phyloP scores from a whole-genome alignment of 208 protist species.

The Tritrichomonas foetus region DNA sequence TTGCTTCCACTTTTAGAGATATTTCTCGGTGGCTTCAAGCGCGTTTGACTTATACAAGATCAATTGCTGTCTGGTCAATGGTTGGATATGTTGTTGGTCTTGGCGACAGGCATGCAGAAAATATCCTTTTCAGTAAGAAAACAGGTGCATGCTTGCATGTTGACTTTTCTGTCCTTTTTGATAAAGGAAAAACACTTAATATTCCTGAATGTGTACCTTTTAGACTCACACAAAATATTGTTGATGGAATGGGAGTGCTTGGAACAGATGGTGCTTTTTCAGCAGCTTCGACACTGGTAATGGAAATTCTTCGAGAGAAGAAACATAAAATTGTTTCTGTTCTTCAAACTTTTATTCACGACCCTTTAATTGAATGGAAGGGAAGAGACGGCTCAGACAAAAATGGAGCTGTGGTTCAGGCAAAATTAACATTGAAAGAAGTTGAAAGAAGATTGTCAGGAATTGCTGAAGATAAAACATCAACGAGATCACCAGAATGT shows the following conservation, averaged over 20 bases:
- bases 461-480: background rate
- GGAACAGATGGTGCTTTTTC: slow-evolving; percentile 79
- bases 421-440: background rate
- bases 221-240: slow-evolving; percentile 86
- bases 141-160: slow-evolving; percentile 63
- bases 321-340: slow-evolving; percentile 81
- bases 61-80: slow-evolving; percentile 82
- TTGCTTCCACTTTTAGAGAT: slow-evolving; percentile 70
- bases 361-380: slow-evolving; percentile 77
- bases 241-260: slow-evolving; percentile 81
- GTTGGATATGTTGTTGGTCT: slow-evolving; percentile 80
- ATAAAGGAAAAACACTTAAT: slow-evolving; percentile 79
- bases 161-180: slow-evolving; percentile 89
- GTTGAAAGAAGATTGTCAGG: background rate
- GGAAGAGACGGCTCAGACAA: background rate
- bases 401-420: background rate
- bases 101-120: slow-evolving; percentile 84
- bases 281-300: slow-evolving; percentile 68
- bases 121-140: slow-evolving; percentile 77
- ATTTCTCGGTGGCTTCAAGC: slow-evolving; percentile 77
- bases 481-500: background rate
- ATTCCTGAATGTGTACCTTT: slow-evolving; percentile 87
- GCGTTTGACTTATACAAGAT: slow-evolving; percentile 72
- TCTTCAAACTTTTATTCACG: slow-evolving; percentile 83
- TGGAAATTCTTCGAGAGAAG: slow-evolving; percentile 76